Conservation (phyloP, 2,329 filamentous ascomycete species). For the Exophiala sideris region DNA sequence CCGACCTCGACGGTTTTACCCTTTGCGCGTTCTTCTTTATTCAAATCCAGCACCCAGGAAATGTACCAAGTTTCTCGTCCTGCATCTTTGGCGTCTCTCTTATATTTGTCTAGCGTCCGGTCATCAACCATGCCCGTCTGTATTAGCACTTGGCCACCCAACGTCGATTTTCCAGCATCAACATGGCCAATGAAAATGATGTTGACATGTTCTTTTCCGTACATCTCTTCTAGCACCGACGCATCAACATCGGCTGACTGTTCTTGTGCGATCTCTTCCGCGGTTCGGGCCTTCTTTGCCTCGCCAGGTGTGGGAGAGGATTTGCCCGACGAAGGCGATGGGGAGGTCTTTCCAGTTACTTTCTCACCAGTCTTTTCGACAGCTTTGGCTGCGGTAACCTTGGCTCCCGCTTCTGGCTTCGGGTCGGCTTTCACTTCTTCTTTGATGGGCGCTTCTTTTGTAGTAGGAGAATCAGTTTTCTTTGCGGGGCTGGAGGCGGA, state of each 20-base stretch:
- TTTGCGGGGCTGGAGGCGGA: constrained; percentile 35
- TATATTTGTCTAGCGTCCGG: constrained; percentile 97
- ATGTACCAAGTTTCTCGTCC: constrained; percentile 98
- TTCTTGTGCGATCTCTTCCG: constrained; percentile 80
- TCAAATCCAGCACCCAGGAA: constrained; percentile 96
- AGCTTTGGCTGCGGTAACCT: constrained; percentile 81
- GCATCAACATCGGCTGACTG: constrained; percentile 78
- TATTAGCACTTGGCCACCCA: constrained; percentile 90
- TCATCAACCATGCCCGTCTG: constrained; percentile 99
- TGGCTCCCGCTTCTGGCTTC: constrained; percentile 65
- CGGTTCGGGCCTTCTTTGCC: constrained; percentile 62
- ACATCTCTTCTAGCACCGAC: constrained; percentile 86
- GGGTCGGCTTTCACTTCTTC: constrained; percentile 41
- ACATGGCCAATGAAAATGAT: constrained; percentile 98
- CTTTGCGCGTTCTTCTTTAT: constrained; percentile 91
- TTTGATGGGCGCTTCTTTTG: constrained; percentile 50
- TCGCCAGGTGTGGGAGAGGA: constrained; percentile 70
- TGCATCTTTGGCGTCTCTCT: constrained; percentile 90
- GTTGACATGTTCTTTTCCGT: constrained; percentile 84
- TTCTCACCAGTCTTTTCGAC: constrained; percentile 84
- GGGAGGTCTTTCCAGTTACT: constrained; percentile 71
- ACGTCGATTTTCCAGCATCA: constrained; percentile 94
- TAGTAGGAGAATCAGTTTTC: constrained; percentile 49
- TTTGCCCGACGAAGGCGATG: constrained; percentile 76
- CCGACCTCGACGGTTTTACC: constrained; percentile 98